Conservation (phyloP, 257 asterid species). For the Rauvolfia tetraphylla region DNA sequence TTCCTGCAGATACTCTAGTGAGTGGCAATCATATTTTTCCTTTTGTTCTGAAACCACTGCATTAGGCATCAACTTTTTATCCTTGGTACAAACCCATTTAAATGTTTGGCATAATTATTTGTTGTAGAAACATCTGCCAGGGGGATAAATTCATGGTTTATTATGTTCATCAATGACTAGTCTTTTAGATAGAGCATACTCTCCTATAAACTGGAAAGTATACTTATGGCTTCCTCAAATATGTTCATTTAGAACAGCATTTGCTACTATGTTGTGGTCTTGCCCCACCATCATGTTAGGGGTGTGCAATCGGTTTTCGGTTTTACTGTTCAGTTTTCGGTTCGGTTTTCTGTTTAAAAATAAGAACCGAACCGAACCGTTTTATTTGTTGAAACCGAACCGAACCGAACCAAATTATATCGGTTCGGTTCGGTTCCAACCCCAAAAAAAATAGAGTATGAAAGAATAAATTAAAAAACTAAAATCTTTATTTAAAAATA, state of each 20-base stretch:
- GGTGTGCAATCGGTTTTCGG: too few relatives aligned
- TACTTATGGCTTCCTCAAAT: background rate
- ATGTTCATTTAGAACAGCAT: background rate
- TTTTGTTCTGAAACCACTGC: background rate
- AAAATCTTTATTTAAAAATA: too few relatives aligned
- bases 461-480: too few relatives aligned
- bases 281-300: background rate
- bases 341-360: too few relatives aligned
- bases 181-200: background rate
- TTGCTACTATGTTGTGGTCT: background rate
- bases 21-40: conserved; percentile 18
- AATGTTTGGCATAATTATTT: background rate
- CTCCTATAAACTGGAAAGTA: background rate
- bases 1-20: conserved; percentile 65
- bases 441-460: too few relatives aligned
- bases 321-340: too few relatives aligned
- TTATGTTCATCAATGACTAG: background rate
- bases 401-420: too few relatives aligned
- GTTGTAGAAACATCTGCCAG: background rate
- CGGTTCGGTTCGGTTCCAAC: too few relatives aligned
- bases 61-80: background rate
- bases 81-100: background rate
- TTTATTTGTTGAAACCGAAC: too few relatives aligned
- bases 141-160: background rate
- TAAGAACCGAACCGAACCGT: too few relatives aligned